A percentile compares a stretch with the other conserved stretches of the same genome.
phyloP scores from a whole-genome alignment of 2,329 filamentous ascomycete genomes.

The Phialophora chinensis region DNA sequence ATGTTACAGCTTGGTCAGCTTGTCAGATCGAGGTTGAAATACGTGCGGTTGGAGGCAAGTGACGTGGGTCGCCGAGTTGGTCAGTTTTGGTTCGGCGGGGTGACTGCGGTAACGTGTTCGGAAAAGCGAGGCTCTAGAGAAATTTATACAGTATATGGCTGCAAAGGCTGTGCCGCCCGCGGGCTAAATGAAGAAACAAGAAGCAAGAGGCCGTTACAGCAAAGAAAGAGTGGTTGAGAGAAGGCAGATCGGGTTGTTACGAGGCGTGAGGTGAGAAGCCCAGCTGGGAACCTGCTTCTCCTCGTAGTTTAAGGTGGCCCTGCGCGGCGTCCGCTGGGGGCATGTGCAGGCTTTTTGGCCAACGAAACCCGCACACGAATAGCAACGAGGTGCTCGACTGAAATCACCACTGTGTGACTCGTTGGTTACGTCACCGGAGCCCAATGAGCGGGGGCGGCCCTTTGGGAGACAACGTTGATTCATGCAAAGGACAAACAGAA shows the following conservation, averaged over 20 bases:
- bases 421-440: slow-evolving; percentile 2
- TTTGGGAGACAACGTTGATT: neutral
- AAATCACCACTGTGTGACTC: neutral
- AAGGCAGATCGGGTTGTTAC: slow-evolving; percentile 13
- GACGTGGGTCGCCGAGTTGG: slow-evolving; percentile 4
- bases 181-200: slow-evolving; percentile 10
- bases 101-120: neutral
- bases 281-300: slow-evolving; percentile 4
- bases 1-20: slow-evolving; percentile 40
- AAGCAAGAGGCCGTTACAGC: slow-evolving; percentile 10
- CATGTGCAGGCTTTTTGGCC: slow-evolving; percentile 7
- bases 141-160: neutral
- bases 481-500: neutral
- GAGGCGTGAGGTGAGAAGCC: slow-evolving; percentile 18
- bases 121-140: neutral
- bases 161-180: neutral
- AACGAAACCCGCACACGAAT: neutral
- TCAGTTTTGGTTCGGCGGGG: slow-evolving; percentile 8
- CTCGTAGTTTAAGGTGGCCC: no score
- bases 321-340: neutral
- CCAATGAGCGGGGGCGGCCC: neutral
- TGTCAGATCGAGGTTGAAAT: slow-evolving; percentile 1
- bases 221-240: slow-evolving; percentile 13
- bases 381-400: neutral
- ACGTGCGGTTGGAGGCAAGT: neutral